Evolutionary conservation across 805 yeast species (phyloP).

Genomic region (Allodekkera sacchari): DNA sequence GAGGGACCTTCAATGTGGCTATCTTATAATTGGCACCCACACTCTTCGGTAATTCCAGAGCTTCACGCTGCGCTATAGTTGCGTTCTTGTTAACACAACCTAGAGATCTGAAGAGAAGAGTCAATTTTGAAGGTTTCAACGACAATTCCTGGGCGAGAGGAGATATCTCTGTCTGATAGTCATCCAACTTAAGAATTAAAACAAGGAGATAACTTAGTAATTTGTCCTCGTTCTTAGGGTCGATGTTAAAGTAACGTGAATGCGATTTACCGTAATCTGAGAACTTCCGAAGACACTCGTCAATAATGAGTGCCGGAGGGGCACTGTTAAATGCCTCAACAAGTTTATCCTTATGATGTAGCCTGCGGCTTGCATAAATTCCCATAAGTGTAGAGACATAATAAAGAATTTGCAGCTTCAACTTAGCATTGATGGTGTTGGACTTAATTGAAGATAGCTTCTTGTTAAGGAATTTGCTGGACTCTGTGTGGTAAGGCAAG

Average conservation of each 20-base stretch:
- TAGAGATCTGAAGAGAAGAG: slow-evolving; percentile 62
- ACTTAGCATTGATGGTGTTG: slow-evolving; percentile 28
- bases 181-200: slow-evolving; percentile 65
- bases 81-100: slow-evolving; percentile 77
- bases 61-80: slow-evolving; percentile 67
- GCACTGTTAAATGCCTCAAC: slow-evolving; percentile 57
- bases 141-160: slow-evolving; percentile 83
- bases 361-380: slow-evolving; percentile 65
- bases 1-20: slow-evolving; percentile 81
- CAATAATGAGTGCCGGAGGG: slow-evolving; percentile 69
- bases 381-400: slow-evolving; percentile 77
- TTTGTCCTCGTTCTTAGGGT: slow-evolving; percentile 84
- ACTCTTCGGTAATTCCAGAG: slow-evolving; percentile 55
- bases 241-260: slow-evolving; percentile 69
- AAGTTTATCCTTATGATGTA: slow-evolving; percentile 48
- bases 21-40: slow-evolving; percentile 53
- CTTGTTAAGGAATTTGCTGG: slow-evolving; percentile 18
- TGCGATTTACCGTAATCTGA: slow-evolving; percentile 63
- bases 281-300: slow-evolving; percentile 64
- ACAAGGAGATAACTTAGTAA: slow-evolving; percentile 72
- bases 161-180: slow-evolving; percentile 62
- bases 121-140: slow-evolving; percentile 66
- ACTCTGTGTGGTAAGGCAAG: slow-evolving; percentile 50
- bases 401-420: slow-evolving; percentile 63
- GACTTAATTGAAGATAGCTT: slow-evolving; percentile 2